A percentile compares a stretch with the other conserved stretches of the same genome.
These are phyloP conservation scores for Fallopia convolvulus DNA, from an alignment of 148 eudicot genomes.

Conservation along the genomic window DNA sequence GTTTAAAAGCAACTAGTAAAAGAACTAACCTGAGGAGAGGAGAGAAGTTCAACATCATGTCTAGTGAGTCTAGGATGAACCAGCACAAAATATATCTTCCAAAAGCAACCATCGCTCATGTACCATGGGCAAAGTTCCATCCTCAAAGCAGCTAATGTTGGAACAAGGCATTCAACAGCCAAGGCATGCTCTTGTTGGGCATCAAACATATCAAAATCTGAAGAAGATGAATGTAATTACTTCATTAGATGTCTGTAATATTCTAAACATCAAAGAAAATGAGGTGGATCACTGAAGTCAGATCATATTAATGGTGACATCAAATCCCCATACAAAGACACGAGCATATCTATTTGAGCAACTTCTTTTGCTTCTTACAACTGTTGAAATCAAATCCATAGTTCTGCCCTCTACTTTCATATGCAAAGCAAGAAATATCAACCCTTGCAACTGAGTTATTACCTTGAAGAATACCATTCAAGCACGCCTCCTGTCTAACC, in stretches of 20 bases:
- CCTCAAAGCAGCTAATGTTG: slow-evolving; percentile 76
- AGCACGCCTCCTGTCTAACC: no score
- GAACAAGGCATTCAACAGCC: slow-evolving; percentile 85
- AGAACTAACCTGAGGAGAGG: slow-evolving; percentile 74
- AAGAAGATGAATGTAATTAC: slow-evolving; percentile 12
- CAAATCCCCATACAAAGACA: no score
- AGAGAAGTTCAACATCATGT: slow-evolving; percentile 59
- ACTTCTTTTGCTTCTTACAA: no score
- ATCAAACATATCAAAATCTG: slow-evolving; percentile 88
- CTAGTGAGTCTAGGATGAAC: slow-evolving; percentile 70
- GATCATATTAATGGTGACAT: neutral
- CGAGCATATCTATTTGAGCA: no score
- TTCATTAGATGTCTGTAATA: slow-evolving; percentile 5
- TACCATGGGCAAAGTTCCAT: slow-evolving; percentile 83
- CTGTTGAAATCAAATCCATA: no score
- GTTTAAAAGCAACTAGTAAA: neutral
- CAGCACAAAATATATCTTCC: slow-evolving; percentile 95
- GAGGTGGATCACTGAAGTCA: neutral
- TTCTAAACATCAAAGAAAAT: neutral
- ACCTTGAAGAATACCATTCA: no score
- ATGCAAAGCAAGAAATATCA: no score
- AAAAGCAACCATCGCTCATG: slow-evolving; percentile 81
- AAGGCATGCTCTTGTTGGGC: slow-evolving; percentile 94
- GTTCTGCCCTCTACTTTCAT: no score
- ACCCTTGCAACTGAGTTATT: no score